These are phyloP conservation scores for Aspergillus felis DNA, from an alignment of 2,329 filamentous ascomycete species.

Conservation along the genomic window DNA sequence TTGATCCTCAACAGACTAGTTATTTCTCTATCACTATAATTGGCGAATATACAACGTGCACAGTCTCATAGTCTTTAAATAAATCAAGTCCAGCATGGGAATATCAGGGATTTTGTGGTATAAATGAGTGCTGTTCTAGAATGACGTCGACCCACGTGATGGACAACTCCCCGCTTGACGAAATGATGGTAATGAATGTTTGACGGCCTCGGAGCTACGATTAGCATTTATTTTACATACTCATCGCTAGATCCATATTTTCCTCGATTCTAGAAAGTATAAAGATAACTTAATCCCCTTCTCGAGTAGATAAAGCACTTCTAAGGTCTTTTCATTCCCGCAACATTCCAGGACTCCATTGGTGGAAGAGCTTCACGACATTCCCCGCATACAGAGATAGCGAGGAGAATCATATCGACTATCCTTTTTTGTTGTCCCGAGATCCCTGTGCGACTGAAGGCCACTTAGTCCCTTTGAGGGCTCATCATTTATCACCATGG, in stretches of 20 bases:
- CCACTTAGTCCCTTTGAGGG: not conserved
- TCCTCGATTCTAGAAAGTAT: not conserved
- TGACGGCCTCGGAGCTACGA: not conserved
- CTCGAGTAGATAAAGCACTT: not conserved
- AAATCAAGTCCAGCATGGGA: not conserved
- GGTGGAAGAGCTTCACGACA: not conserved
- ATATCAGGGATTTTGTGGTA: not conserved
- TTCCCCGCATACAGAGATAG: not conserved
- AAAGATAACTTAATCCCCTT: not conserved
- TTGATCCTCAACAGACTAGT: not conserved
- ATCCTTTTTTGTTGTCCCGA: too few relatives aligned
- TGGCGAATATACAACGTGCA: not conserved
- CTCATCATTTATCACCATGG: constrained; percentile 21
- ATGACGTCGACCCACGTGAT: constrained; percentile 18
- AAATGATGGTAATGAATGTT: not conserved
- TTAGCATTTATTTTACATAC: not conserved
- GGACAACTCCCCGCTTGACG: constrained; percentile 8
- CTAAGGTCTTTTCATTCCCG: not conserved
- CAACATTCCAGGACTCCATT: not conserved
- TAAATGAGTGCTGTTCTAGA: not conserved
- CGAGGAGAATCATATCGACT: not conserved
- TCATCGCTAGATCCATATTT: not conserved
- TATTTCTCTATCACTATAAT: not conserved
- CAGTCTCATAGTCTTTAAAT: not conserved
- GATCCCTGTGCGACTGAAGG: not conserved